Evolutionary conservation across 2,329 filamentous ascomycete species (phyloP).

Genomic region (Xylariaceae sp.): DNA sequence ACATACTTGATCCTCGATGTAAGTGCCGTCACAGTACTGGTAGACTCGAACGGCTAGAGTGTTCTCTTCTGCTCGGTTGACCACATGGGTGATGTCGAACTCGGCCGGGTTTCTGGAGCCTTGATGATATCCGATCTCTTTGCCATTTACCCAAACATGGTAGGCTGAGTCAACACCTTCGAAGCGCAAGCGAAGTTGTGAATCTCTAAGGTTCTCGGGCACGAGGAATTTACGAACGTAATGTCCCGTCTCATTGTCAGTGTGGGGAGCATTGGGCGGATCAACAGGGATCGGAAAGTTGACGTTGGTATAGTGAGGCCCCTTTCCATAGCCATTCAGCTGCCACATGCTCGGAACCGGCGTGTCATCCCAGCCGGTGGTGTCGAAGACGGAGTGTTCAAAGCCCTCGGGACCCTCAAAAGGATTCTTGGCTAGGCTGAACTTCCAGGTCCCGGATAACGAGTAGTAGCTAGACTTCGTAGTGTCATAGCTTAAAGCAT

Average conservation of each 20-base stretch:
- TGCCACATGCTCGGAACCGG: slow-evolving; percentile 67
- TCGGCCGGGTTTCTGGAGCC: slow-evolving; percentile 57
- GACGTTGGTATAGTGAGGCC: slow-evolving; percentile 63
- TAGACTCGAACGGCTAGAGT: slow-evolving; percentile 53
- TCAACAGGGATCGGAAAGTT: slow-evolving; percentile 61
- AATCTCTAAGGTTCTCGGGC: slow-evolving; percentile 33
- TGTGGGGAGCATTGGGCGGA: slow-evolving; percentile 50
- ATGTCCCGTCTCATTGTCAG: slow-evolving; percentile 49
- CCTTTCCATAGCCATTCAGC: slow-evolving; percentile 56
- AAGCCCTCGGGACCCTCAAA: slow-evolving; percentile 35
- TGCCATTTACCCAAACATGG: slow-evolving; percentile 57
- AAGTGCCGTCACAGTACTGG: slow-evolving; percentile 55
- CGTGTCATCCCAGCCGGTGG: slow-evolving; percentile 45
- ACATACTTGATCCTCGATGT: slow-evolving; percentile 50
- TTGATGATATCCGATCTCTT: slow-evolving; percentile 55
- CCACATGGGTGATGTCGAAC: slow-evolving; percentile 51
- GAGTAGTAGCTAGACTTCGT: slow-evolving; percentile 33
- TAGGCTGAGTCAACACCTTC: slow-evolving; percentile 60
- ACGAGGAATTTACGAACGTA: slow-evolving; percentile 48
- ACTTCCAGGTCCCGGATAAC: slow-evolving; percentile 47
- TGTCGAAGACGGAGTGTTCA: slow-evolving; percentile 26
- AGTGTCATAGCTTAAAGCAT: slow-evolving; percentile 42
- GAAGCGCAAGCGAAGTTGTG: slow-evolving; percentile 52
- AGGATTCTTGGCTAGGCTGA: slow-evolving; percentile 38
- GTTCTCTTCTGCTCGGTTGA: slow-evolving; percentile 39